phyloP scores from a whole-genome alignment of 129 eudicot species.

The Pseudognaphalium luteoalbum region DNA sequence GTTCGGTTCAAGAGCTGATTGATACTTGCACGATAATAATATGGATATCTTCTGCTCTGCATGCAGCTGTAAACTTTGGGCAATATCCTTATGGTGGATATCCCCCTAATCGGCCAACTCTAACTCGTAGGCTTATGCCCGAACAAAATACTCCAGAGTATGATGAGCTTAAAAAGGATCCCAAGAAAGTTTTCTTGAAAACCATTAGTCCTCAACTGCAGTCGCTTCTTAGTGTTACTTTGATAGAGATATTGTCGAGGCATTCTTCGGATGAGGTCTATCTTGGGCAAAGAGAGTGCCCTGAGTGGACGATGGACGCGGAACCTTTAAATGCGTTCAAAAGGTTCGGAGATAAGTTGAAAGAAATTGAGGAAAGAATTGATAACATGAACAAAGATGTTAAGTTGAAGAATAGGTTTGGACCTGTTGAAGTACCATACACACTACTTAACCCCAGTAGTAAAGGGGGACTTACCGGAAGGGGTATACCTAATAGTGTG shows the following conservation, averaged over 20 bases:
- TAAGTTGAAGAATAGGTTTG: conserved; percentile 43
- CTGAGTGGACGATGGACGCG: conserved; percentile 47
- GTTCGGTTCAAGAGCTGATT: conserved; percentile 30
- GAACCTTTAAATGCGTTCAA: conserved; percentile 47
- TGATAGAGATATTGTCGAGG: conserved; percentile 46
- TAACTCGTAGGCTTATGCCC: conserved; percentile 49
- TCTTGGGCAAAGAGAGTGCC: conserved; percentile 47
- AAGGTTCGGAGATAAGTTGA: conserved; percentile 35
- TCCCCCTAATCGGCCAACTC: conserved; percentile 51
- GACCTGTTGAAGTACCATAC: conserved; percentile 38
- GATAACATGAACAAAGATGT: conserved; percentile 34
- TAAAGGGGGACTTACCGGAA: conserved; percentile 51
- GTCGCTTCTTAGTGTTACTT: conserved; percentile 33
- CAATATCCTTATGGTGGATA: conserved; percentile 57
- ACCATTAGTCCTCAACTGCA: conserved; percentile 40
- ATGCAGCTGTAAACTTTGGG: conserved; percentile 68
- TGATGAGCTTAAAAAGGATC: conserved; percentile 34
- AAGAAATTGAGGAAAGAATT: conserved; percentile 39
- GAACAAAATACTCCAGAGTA: conserved; percentile 41
- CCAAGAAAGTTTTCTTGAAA: conserved; percentile 34
- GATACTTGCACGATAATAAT: conserved; percentile 48
- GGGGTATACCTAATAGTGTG: conserved; percentile 51
- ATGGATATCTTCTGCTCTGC: conserved; percentile 60
- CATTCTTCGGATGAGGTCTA: conserved; percentile 50
- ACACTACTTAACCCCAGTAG: conserved; percentile 42